A percentile compares a stretch with the other conserved stretches of the same genome.
These are phyloP conservation scores for Mycena venus DNA, from an alignment of 768 basidiomycete species.

Conservation along the genomic window DNA sequence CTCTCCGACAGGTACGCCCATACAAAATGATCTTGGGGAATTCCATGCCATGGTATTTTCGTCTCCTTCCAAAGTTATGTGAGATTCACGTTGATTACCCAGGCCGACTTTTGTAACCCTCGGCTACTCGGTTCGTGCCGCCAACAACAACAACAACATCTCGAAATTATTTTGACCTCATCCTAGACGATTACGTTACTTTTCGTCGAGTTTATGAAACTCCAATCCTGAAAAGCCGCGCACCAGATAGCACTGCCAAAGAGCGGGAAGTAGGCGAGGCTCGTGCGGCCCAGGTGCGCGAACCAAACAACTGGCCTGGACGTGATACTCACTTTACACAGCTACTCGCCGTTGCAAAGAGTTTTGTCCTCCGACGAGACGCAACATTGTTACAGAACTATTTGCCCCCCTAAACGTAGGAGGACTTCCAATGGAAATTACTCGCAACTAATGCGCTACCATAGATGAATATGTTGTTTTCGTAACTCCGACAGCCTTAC, in stretches of 20 bases:
- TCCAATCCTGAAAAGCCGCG: slow-evolving; percentile 89
- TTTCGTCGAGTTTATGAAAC: slow-evolving; percentile 88
- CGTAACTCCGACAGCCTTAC: slow-evolving; percentile 87
- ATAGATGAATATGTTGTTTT: slow-evolving; percentile 99
- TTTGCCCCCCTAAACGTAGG: slow-evolving; percentile 92
- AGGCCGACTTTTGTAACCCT: slow-evolving; percentile 97
- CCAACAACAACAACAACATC: background rate
- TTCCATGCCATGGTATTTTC: slow-evolving; percentile 93
- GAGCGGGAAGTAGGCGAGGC: slow-evolving; percentile 85
- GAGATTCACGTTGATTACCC: background rate
- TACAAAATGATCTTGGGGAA: slow-evolving; percentile 96
- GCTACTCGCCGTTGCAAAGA: slow-evolving; percentile 81
- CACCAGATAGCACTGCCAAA: slow-evolving; percentile 77
- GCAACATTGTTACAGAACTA: slow-evolving; percentile 85
- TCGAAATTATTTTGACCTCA: slow-evolving; percentile 13
- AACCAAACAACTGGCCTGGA: background rate
- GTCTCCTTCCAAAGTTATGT: background rate
- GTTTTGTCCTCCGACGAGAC: slow-evolving; percentile 93
- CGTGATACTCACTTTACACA: slow-evolving; percentile 42
- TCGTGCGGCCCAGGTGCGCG: slow-evolving; percentile 78
- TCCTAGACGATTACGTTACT: slow-evolving; percentile 77
- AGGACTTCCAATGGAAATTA: background rate
- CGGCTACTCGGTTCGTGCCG: slow-evolving; percentile 77
- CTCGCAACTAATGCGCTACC: background rate
- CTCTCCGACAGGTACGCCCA: slow-evolving; percentile 96